Evolutionary conservation across 306 rosid genomes (phyloP), one percentile per base, ranked within the genome.

Genomic region (Fagus crenata): DNA sequence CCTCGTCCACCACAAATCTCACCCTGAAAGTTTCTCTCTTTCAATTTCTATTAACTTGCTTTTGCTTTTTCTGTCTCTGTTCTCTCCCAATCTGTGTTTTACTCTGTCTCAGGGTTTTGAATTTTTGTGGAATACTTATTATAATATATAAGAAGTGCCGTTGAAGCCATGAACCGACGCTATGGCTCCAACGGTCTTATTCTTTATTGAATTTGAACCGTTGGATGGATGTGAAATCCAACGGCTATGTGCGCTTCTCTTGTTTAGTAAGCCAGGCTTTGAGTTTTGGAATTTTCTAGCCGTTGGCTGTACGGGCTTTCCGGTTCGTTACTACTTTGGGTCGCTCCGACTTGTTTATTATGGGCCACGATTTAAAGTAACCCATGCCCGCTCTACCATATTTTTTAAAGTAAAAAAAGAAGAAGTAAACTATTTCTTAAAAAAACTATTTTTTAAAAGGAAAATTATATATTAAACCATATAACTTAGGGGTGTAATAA

Each of bases 141-240:
- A 32, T 22, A 22, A 22, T 22, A 39, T 6, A 18, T 5, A 0
- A 15, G 33, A 31, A 61, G 68, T 14, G 28, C 28, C 28, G 28
- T 22, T 22, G 28, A 22, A 22, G 28, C 28, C 28, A 18, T 35
- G 82, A 61, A 78, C 32, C 65, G 80, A 70, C 71, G 81, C 70
- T 53, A 37, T 22, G 42, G 39, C 63, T 22, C n/a, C 78, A 86
- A 86, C 89, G 89, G 89, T 86, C 87, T 22, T 3, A 75, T 84
- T 15, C 73, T 35, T 42, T 12, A 18, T 56, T 7, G 42, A 70
- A 40, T 68, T 4, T 0, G 6, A 76, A 51, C 85, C 84, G 87
- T 81, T 81, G 39, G 89, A 83, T 86, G 64, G 7, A 2, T 42
- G 9, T 15, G 2, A 11, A 28, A 76, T 79, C 85, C 37, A 79